A percentile compares a stretch with the other conserved stretches of the same genome.
Evolutionary conservation across 2,329 filamentous ascomycete species (phyloP).

Genomic region (Fusarium siculi): DNA sequence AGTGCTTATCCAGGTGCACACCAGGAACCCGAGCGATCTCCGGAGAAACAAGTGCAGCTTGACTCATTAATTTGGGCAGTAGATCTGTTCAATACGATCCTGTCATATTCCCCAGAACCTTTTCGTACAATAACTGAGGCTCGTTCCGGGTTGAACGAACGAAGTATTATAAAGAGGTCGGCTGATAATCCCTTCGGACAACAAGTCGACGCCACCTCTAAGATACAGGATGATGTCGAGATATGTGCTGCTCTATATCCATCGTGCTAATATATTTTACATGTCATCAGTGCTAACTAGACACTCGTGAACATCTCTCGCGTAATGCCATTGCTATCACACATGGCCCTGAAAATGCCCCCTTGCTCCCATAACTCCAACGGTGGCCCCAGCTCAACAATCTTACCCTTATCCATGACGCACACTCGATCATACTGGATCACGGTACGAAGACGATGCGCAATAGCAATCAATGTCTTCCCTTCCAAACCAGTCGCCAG

Average conservation of each 20-base stretch:
- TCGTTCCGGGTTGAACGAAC: fast-evolving
- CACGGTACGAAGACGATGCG: not conserved
- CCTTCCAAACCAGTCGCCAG: not conserved
- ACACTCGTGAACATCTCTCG: not conserved
- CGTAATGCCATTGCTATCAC: not conserved
- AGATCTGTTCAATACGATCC: not conserved
- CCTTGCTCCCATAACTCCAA: not conserved
- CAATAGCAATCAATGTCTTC: not conserved
- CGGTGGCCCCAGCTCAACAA: not conserved
- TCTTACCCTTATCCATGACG: not conserved
- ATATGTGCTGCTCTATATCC: fast-evolving
- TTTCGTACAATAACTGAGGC: not conserved
- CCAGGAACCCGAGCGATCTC: not conserved
- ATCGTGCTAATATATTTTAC: fast-evolving
- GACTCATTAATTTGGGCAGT: not conserved
- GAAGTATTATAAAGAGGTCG: not conserved
- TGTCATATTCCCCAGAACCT: fast-evolving
- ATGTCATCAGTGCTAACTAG: not conserved
- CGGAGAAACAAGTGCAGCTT: not conserved
- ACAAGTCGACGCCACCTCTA: not conserved
- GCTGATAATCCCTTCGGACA: not conserved
- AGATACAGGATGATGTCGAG: not conserved
- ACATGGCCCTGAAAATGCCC: not conserved
- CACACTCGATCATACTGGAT: not conserved
- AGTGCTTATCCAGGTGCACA: not conserved